Evolutionary conservation across 495 filamentous ascomycete species (phyloP).

Genomic region (Astrothelium macrocarpum): DNA sequence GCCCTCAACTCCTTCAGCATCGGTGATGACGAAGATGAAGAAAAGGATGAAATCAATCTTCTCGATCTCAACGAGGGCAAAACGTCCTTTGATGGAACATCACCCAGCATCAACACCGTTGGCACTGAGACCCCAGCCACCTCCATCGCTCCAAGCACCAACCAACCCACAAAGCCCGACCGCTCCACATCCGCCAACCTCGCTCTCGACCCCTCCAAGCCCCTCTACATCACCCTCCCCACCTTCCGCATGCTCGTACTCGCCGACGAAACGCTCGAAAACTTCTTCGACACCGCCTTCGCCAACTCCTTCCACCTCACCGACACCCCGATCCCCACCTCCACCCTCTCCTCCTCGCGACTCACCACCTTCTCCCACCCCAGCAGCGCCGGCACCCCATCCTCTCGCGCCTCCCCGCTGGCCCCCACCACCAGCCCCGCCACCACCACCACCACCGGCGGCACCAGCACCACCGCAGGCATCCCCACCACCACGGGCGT

Average conservation of each 20-base stretch:
- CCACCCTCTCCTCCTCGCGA: constrained; percentile 37
- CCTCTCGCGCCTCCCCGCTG: not conserved
- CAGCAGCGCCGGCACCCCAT: constrained; percentile 30
- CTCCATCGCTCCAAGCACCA: constrained; percentile 3
- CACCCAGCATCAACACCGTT: constrained; percentile 14
- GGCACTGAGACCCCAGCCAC: constrained; percentile 11
- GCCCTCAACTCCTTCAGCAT: constrained; percentile 53
- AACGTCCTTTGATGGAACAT: constrained; percentile 15
- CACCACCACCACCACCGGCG: no score
- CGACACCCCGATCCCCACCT: constrained; percentile 37
- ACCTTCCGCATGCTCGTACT: constrained; percentile 98
- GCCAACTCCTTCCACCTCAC: constrained; percentile 61
- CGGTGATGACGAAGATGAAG: constrained; percentile 64
- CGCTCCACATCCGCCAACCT: constrained; percentile 63
- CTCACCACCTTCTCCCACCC: constrained; percentile 71
- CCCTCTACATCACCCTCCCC: constrained; percentile 89
- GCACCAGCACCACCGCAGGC: constrained; percentile 40
- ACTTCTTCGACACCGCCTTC: constrained; percentile 85
- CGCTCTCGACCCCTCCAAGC: constrained; percentile 84
- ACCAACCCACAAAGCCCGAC: constrained; percentile 32
- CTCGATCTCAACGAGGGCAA: constrained; percentile 42
- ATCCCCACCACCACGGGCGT: no score
- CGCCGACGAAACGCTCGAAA: constrained; percentile 87
- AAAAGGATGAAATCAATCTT: constrained; percentile 60
- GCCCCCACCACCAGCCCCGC: constrained; percentile 27